A percentile compares a stretch with the other conserved stretches of the same genome.
Conservation (phyloP, 169 alveolate species). For the Eimeria necatrix region DNA sequence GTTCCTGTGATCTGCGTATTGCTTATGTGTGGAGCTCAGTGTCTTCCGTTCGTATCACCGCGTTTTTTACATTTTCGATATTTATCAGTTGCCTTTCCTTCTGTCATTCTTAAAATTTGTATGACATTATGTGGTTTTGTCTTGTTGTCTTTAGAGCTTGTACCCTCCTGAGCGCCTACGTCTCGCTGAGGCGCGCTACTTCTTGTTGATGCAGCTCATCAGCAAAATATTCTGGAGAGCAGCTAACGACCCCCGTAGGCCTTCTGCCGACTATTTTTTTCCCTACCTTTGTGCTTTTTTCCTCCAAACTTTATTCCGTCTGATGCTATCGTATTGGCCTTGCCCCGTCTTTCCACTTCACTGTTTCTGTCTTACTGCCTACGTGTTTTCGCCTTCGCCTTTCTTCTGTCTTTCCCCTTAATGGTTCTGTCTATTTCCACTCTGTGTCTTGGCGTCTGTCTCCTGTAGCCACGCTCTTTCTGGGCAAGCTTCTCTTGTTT, state of each 20-base stretch:
- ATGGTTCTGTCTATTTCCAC: background rate
- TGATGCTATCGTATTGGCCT: background rate
- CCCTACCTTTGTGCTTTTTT: conserved; percentile 1
- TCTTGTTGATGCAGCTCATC: conserved; percentile 86
- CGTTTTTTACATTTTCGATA: background rate
- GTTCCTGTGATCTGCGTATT: too few species aligned
- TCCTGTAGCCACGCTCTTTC: background rate
- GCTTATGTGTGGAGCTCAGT: too few species aligned
- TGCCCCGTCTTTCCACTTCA: background rate
- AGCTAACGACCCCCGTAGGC: conserved; percentile 26
- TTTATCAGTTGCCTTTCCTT: background rate
- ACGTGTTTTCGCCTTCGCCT: too few species aligned
- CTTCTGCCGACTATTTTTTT: background rate
- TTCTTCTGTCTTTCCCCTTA: background rate
- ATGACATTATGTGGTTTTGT: background rate
- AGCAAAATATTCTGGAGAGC: conserved; percentile 59
- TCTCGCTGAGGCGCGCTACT: conserved; percentile 89
- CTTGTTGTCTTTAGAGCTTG: conserved; percentile 80
- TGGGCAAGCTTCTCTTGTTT: background rate
- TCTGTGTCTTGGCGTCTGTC: background rate
- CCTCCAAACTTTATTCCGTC: background rate
- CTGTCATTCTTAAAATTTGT: background rate
- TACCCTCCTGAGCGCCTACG: conserved; percentile 94
- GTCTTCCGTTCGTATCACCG: background rate
- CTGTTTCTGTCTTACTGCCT: background rate